These are phyloP conservation scores for Sequoia sempervirens DNA, from an alignment of 75 land plant species.

Conservation along the genomic window DNA sequence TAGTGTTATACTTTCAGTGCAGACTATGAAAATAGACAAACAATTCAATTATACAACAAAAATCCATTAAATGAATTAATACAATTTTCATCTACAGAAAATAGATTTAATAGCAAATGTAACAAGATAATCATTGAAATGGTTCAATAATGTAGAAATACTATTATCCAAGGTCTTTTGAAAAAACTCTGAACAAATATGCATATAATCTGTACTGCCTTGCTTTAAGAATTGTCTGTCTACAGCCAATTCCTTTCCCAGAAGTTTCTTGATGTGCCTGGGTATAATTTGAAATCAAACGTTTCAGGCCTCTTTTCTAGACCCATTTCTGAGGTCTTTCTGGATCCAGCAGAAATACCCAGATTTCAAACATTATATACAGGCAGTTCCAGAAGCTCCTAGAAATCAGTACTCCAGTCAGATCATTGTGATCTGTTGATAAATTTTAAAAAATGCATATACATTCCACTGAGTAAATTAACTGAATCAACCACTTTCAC, in stretches of 20 bases:
- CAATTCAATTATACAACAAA: not conserved
- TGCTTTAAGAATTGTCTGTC: not conserved
- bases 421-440: not conserved
- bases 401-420: not conserved
- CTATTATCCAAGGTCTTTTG: not conserved
- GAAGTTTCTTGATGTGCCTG: too few species aligned
- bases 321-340: too few species aligned
- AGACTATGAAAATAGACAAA: not conserved
- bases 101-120: not conserved
- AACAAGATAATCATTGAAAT: not conserved
- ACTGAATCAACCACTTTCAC: too few species aligned
- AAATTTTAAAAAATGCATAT: not conserved
- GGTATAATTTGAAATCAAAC: not conserved
- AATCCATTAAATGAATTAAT: not conserved
- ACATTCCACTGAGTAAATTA: not conserved
- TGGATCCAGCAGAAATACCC: not conserved
- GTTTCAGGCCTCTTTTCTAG: too few species aligned
- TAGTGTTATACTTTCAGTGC: not conserved
- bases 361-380: not conserved
- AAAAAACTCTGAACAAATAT: not conserved
- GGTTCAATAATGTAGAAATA: not conserved
- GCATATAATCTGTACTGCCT: not conserved
- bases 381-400: not conserved
- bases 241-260: not conserved
- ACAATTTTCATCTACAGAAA: not conserved